phyloP scores from a whole-genome alignment of 805 yeast species.

The Wickerhamiella azyma region DNA sequence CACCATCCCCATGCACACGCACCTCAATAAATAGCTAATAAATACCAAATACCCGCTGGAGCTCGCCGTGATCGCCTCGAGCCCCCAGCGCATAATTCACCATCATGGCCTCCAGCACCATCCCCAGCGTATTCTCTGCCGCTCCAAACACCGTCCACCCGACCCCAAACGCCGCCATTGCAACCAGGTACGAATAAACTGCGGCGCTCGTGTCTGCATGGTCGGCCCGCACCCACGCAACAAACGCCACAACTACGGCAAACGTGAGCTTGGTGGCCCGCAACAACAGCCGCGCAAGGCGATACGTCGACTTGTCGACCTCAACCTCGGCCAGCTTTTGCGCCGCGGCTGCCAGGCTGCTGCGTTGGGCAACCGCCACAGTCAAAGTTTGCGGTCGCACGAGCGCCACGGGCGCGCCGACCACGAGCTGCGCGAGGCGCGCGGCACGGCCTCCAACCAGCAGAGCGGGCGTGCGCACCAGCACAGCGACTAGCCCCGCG shows the following conservation, averaged over 20 bases:
- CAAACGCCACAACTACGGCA: conserved; percentile 26
- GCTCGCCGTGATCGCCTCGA: conserved; percentile 21
- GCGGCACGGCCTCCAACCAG: conserved; percentile 25
- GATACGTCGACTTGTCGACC: conserved; percentile 24
- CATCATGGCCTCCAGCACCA: conserved; percentile 25
- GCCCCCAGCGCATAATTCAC: conserved; percentile 26
- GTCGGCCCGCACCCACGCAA: conserved; percentile 31
- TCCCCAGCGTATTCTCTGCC: conserved; percentile 30
- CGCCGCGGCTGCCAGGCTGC: conserved; percentile 25
- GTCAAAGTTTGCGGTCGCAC: conserved; percentile 27
- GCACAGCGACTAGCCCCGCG: conserved; percentile 23
- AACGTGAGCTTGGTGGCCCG: conserved; percentile 27
- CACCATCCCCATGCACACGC: too few species aligned
- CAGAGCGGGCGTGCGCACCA: conserved; percentile 26
- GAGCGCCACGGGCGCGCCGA: conserved; percentile 19
- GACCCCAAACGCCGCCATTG: conserved; percentile 27
- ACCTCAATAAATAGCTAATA: not conserved
- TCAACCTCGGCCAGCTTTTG: conserved; percentile 14
- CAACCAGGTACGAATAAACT: conserved; percentile 29
- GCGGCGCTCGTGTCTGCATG: conserved; percentile 24
- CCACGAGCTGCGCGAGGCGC: conserved; percentile 17
- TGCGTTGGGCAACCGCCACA: conserved; percentile 25
- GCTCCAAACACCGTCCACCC: conserved; percentile 33
- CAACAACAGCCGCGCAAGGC: conserved; percentile 27
- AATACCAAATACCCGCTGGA: conserved; percentile 20